Evolutionary conservation across 257 asterid species (phyloP).

Genomic region (Avicennia marina): DNA sequence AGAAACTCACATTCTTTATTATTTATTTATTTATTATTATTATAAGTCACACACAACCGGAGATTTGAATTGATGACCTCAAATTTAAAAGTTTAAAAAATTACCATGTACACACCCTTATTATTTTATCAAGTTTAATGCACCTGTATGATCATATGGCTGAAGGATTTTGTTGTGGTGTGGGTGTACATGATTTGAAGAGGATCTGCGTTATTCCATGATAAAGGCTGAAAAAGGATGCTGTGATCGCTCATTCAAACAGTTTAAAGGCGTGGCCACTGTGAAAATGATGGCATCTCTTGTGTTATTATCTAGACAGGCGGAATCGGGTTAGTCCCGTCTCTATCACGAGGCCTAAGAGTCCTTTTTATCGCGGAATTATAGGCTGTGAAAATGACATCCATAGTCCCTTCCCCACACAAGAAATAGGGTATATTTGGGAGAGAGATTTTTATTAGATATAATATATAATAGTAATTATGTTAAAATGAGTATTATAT

Average conservation of each 20-base stretch:
- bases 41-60: too few species aligned
- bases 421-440: too few species aligned
- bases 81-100: too few species aligned
- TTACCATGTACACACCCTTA: too few species aligned
- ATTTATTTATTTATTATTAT: too few species aligned
- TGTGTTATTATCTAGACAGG: not conserved
- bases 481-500: too few species aligned
- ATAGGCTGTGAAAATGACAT: not conserved
- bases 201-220: not conserved
- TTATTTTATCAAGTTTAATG: too few species aligned
- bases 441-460: too few species aligned
- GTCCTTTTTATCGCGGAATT: not conserved
- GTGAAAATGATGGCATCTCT: not conserved
- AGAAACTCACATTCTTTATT: too few species aligned
- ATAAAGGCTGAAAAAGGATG: constrained; percentile 10
- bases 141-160: too few species aligned
- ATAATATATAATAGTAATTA: too few species aligned
- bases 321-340: constrained; percentile 13
- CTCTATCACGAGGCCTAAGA: constrained; percentile 1
- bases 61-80: too few species aligned
- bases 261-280: not conserved
- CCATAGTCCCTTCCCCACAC: not conserved
- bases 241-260: not conserved
- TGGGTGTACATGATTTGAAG: not conserved
- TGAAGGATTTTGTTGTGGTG: not conserved